A percentile compares a stretch with the other conserved stretches of the same genome.
Conservation (phyloP, 148 eudicot genomes). For the Nyssa sinensis region DNA sequence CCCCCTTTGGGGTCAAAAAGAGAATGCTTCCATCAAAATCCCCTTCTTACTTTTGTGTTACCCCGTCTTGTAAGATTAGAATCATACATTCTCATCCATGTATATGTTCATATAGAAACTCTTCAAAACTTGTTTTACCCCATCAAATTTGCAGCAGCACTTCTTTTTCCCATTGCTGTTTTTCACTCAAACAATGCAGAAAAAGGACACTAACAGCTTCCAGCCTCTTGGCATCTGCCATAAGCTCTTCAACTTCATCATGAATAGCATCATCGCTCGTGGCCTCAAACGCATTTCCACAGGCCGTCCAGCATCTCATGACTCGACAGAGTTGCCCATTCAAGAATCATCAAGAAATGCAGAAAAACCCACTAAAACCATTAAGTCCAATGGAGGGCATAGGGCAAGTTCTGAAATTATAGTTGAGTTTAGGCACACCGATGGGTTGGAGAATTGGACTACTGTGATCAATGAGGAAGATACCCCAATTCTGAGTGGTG, state of each 20-base stretch:
- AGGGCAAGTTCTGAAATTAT: conserved; percentile 8
- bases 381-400: neutral
- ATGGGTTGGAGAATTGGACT: neutral
- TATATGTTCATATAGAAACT: neutral
- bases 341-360: neutral
- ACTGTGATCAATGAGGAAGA: no score
- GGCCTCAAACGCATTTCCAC: conserved; percentile 14
- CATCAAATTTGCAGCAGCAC: neutral
- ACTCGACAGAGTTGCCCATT: neutral
- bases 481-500: neutral
- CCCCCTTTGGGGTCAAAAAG: neutral
- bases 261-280: conserved; percentile 16
- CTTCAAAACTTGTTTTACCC: neutral
- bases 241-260: conserved; percentile 27
- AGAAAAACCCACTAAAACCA: no score
- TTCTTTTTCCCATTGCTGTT: neutral
- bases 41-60: conserved; percentile 3
- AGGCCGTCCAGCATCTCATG: conserved; percentile 10
- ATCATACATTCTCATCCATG: conserved; percentile 3
- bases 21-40: neutral
- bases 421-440: conserved; percentile 25
- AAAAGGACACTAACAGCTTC: neutral
- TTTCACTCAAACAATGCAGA: conserved; percentile 3
- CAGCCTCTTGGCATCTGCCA: conserved; percentile 16
- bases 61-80: conserved; percentile 15